phyloP scores from a whole-genome alignment of 2,329 filamentous ascomycete genomes.

The Monilinia fructicola region DNA sequence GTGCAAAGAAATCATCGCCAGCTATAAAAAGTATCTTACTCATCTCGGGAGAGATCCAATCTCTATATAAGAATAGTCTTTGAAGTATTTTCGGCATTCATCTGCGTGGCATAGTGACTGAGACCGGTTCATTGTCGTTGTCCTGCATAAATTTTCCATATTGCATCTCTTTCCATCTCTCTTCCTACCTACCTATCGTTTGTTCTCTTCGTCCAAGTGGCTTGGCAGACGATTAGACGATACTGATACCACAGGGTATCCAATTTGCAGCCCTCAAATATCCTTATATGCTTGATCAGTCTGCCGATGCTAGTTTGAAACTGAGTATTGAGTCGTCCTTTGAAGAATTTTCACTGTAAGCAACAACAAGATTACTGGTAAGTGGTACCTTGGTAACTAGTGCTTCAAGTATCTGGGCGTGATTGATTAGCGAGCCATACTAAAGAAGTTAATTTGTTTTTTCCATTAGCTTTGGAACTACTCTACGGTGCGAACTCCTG shows the following conservation, averaged over 20 bases:
- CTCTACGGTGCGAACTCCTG: background rate
- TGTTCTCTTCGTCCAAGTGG: background rate
- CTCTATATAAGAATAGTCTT: background rate
- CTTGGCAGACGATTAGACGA: background rate
- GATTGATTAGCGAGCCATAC: constrained; percentile 15
- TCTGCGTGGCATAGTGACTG: background rate
- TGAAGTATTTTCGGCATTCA: background rate
- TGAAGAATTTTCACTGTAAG: background rate
- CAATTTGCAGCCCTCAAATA: background rate
- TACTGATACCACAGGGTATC: background rate
- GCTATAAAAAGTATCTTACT: background rate
- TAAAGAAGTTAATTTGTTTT: constrained; percentile 11
- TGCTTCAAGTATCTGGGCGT: background rate
- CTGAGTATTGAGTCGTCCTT: background rate
- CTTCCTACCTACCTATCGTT: background rate
- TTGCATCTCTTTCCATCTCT: background rate
- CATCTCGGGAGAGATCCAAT: background rate
- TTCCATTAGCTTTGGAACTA: background rate
- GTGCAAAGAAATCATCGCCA: background rate
- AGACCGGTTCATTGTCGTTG: background rate
- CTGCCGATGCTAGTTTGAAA: background rate
- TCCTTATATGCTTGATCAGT: background rate
- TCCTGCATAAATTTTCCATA: background rate
- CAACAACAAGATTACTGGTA: background rate
- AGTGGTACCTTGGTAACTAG: background rate